These are phyloP conservation scores for Lasiodiplodia hormozganensis DNA, from an alignment of 2,329 filamentous ascomycete species.

Conservation along the genomic window DNA sequence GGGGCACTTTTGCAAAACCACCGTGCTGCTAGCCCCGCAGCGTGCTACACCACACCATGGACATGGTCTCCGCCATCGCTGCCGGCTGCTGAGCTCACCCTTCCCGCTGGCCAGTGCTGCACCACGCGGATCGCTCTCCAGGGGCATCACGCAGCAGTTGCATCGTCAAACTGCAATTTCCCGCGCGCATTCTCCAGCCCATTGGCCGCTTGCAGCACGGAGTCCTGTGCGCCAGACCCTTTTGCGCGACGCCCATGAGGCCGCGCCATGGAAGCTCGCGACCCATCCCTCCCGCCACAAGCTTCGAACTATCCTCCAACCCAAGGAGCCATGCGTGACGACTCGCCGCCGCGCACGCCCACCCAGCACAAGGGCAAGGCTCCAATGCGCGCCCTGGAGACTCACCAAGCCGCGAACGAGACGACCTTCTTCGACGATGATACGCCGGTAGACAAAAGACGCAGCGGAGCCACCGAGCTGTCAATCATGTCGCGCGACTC, in stretches of 20 bases:
- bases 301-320: constrained; percentile 17
- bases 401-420: not conserved
- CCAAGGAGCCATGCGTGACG: constrained; percentile 27
- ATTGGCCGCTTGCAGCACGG: constrained; percentile 16
- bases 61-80: constrained; percentile 9
- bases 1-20: constrained; percentile 17
- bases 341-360: constrained; percentile 29
- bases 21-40: constrained; percentile 24
- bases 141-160: constrained; percentile 18
- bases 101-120: constrained; percentile 22
- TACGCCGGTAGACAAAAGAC: constrained; percentile 31
- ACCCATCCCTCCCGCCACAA: constrained; percentile 20
- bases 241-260: constrained; percentile 28
- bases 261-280: constrained; percentile 27
- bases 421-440: constrained; percentile 31
- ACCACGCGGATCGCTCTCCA: constrained; percentile 17
- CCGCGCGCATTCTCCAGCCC: constrained; percentile 24
- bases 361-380: constrained; percentile 21
- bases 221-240: constrained; percentile 27
- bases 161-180: constrained; percentile 27
- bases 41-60: constrained; percentile 18
- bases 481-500: constrained; percentile 61
- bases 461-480: constrained; percentile 24
- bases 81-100: constrained; percentile 14
- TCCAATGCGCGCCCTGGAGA: constrained; percentile 26